phyloP scores from a whole-genome alignment of 345 rosid genomes.

The Hibiscus tridactylites region DNA sequence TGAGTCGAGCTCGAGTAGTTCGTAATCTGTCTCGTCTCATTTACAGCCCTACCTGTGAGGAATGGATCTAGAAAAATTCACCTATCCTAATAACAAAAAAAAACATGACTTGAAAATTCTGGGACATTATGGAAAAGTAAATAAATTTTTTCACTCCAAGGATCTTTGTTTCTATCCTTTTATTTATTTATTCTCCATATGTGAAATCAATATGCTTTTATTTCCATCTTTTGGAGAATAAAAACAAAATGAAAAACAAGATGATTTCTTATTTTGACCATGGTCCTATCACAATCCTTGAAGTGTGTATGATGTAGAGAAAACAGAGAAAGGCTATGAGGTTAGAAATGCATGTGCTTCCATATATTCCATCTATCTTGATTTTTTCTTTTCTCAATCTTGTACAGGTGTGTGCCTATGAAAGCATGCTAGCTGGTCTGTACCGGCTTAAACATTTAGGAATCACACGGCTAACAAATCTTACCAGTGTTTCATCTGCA shows the following conservation, averaged over 20 bases:
- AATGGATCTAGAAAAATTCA: too few relatives aligned
- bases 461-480: conserved; percentile 63
- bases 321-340: neutral
- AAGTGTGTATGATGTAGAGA: neutral
- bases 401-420: conserved; percentile 80
- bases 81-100: too few relatives aligned
- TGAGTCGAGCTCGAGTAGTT: too few relatives aligned
- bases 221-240: neutral
- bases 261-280: neutral
- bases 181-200: neutral
- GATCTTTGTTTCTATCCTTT: neutral
- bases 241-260: neutral
- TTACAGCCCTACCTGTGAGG: too few relatives aligned
- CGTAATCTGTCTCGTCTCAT: too few relatives aligned
- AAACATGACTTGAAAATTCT: neutral
- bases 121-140: neutral
- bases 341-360: neutral
- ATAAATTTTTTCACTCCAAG: neutral
- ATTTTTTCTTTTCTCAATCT: neutral
- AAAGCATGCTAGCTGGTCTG: conserved; percentile 95
- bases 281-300: neutral
- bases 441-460: conserved; percentile 91
- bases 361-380: neutral
- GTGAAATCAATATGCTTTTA: neutral
- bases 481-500: conserved; percentile 71